Base-by-base conservation (phyloP, 768 basidiomycete genomes). In the Agaricus blazei region DNA sequence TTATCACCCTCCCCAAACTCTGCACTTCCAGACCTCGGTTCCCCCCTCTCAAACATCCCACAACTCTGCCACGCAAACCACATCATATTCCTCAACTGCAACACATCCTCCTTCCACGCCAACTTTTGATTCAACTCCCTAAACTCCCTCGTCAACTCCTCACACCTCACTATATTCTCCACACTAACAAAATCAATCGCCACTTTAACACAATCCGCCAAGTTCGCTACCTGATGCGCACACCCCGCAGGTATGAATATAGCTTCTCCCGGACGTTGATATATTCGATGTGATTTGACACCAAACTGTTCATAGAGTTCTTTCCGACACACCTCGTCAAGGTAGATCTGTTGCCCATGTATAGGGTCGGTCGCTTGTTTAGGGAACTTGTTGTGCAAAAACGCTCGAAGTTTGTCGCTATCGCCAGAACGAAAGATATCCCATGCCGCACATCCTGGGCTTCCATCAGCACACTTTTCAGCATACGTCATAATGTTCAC, bases 221-320 rank as follows among this genome's bases (percentile, higher is more conserved):
- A 72, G 67, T 98, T 97, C 62, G 89, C 88, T 8, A 97, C 90
- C 83, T 93, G 91, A 68, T 93, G 91, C 0, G 90, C 89, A 68
- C 89, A 93, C 24, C 93, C 95, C 3, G 95, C 95, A 12, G 95
- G 95, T 58, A 98, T 93, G 68, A 97, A 94, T 11, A 98, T 86
- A 0, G 93, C 95, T 65, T 98, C 90, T 19, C 93, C 93, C 2
- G 91, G 90, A 60, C 81, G 79, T 70, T 98, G 96, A 69, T 93
- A 95, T 19, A 98, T 78, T 52, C 93, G 73, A 72, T 84, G 87
- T 58, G 89, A 88, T 71, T 72, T 81, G 28, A 98, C 90, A 2
- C 85, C 86, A 56, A 76, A 76, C 60, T 82, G 70, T 3, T 84
- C 80, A 62, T 65, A 87, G 40, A 98, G 70, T 67, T 87, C 80